Evolutionary conservation across 2,329 filamentous ascomycete genomes (phyloP).

Genomic region (Aspergillus fumigatiaffinis): DNA sequence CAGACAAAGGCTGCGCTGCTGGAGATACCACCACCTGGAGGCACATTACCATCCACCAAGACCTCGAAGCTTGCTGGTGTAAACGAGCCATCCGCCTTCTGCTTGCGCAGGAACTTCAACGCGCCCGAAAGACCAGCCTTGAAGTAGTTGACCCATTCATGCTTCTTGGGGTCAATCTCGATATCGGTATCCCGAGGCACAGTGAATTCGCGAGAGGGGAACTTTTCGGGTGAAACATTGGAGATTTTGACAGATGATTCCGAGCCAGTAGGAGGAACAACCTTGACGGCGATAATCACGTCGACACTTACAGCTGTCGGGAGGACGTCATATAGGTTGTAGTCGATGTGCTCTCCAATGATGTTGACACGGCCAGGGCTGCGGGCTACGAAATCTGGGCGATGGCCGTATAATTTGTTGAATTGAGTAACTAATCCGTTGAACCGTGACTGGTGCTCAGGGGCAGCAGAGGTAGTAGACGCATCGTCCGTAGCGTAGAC

Average conservation of each 20-base stretch:
- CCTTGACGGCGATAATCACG: conserved; percentile 75
- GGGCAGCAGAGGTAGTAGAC: conserved; percentile 67
- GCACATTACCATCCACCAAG: conserved; percentile 86
- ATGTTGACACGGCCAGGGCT: conserved; percentile 96
- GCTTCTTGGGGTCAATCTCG: conserved; percentile 77
- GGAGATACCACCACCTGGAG: conserved; percentile 84
- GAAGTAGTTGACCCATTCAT: conserved; percentile 99
- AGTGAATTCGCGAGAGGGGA: conserved; percentile 69
- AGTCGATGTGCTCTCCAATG: conserved; percentile 98
- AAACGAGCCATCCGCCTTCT: conserved; percentile 60
- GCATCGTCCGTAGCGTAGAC: conserved; percentile 78
- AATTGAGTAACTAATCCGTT: conserved; percentile 68
- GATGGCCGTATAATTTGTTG: conserved; percentile 62
- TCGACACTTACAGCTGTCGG: conserved; percentile 95
- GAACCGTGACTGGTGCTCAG: conserved; percentile 70
- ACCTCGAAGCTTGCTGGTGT: conserved; percentile 76
- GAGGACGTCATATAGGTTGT: conserved; percentile 91
- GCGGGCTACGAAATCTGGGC: conserved; percentile 76
- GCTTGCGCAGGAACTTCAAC: conserved; percentile 66
- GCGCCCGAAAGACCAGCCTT: conserved; percentile 84
- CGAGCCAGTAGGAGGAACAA: conserved; percentile 39
- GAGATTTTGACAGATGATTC: conserved; percentile 69
- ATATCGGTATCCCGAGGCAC: conserved; percentile 60
- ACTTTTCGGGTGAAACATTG: conserved; percentile 74
- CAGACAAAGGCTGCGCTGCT: conserved; percentile 94